Evolutionary conservation across 2,329 filamentous ascomycete species (phyloP), one percentile per base, ranked within the genome.

Genomic region (Colletotrichum sp.): DNA sequence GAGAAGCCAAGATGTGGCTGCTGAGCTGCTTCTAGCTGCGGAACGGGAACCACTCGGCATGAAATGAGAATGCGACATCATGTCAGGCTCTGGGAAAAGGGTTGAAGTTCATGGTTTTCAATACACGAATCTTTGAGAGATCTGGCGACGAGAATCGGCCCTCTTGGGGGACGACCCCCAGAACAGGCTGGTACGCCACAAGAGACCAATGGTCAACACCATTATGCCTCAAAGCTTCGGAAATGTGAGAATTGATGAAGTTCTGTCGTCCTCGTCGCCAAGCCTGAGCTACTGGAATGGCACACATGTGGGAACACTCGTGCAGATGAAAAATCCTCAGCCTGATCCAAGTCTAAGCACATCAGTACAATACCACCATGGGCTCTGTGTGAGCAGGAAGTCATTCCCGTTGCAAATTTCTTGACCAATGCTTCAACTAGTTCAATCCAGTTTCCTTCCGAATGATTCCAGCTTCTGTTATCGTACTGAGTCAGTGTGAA

Each of bases 341-440:
- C 36, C 36, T 39, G 36, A 39, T 39, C 36, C 0, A 39, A 39
- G 15, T 39, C 36, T 39, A 18, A 4, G 36, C 36, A 0, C 36
- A 18, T 39, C 15, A 4, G 8, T 39, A 5, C 2, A 39, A 36
- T 36, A 0, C 2, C 2, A 34, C 32, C 13, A 36, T 36, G 34
- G 34, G 15, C 0, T 36, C 0, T 16, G 8, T 8, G 15, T 39
- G 7, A 8, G 0, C 15, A 0, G 36, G 8, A 39, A 39, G 1
- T 39, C 3, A 18, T 0, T 39, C 1, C 0, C 15, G 2, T 39
- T 39, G 0, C 15, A 0, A 39, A 3, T 18, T 8, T 39, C 4
- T 39, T 0, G 0, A 39, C 0, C 4, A 9, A 0, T 18, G 0
- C 36, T 39, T 16, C 36, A 0, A 39, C 15, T 8, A 0, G 36